Evolutionary conservation across 2,329 filamentous ascomycete species (phyloP).

Genomic region (Colletotrichum incanum): DNA sequence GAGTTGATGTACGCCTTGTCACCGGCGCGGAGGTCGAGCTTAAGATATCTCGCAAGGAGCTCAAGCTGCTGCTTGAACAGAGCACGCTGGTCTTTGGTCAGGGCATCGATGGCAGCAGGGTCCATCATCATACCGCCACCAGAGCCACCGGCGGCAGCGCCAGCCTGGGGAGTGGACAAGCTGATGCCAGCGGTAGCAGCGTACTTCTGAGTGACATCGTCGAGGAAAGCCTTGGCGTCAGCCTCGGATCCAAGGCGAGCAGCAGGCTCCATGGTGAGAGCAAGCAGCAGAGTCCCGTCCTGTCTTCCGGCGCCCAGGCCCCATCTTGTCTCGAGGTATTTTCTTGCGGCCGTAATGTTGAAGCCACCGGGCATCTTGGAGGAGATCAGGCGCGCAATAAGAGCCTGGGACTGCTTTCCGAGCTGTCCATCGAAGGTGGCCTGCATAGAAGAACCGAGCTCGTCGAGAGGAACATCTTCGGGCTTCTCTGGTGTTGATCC

Average conservation of each 20-base stretch:
- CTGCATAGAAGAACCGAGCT: slow-evolving; percentile 95
- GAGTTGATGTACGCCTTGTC: slow-evolving; percentile 93
- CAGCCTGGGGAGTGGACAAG: slow-evolving; percentile 82
- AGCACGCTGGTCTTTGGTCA: slow-evolving; percentile 96
- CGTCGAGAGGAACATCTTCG: slow-evolving; percentile 96
- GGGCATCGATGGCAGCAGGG: slow-evolving; percentile 93
- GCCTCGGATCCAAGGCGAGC: slow-evolving; percentile 89
- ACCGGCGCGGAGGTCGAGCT: slow-evolving; percentile 96
- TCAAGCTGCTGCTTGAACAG: slow-evolving; percentile 99
- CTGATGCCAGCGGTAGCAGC: slow-evolving; percentile 87
- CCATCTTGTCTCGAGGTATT: slow-evolving; percentile 96
- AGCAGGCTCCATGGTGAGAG: slow-evolving; percentile 92
- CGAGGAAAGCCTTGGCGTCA: slow-evolving; percentile 94
- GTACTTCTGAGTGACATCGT: slow-evolving; percentile 91
- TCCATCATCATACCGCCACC: slow-evolving; percentile 99
- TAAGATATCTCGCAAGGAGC: slow-evolving; percentile 93
- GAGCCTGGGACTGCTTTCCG: slow-evolving; percentile 94
- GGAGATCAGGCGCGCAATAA: slow-evolving; percentile 94
- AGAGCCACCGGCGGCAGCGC: slow-evolving; percentile 79
- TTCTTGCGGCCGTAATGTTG: slow-evolving; percentile 96
- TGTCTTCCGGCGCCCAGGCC: slow-evolving; percentile 89
- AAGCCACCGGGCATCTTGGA: slow-evolving; percentile 99
- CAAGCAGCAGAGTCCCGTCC: slow-evolving; percentile 89
- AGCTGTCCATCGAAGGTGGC: slow-evolving; percentile 99
- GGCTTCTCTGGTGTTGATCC: slow-evolving; percentile 98